phyloP scores from a whole-genome alignment of 108 stramenopile species.

The Skeletonema costatum region DNA sequence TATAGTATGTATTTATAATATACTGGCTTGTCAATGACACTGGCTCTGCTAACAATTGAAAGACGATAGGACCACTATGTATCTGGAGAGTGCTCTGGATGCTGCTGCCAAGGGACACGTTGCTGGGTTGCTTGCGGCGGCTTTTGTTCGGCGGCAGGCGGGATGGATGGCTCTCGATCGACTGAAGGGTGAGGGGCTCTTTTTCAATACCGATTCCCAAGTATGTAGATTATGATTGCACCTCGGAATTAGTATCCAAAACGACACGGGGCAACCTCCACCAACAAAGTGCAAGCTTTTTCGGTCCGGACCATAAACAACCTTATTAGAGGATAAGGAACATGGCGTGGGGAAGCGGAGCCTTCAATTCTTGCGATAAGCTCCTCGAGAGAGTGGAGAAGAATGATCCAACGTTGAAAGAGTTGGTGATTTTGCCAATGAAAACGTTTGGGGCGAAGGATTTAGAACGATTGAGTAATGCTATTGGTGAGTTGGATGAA shows the following conservation, averaged over 20 bases:
- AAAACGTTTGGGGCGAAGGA: slow-evolving; percentile 66
- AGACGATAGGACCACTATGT: not conserved
- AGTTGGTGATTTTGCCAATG: slow-evolving; percentile 69
- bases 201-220: too few relatives aligned
- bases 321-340: not conserved
- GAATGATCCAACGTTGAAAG: slow-evolving; percentile 61
- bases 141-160: too few relatives aligned
- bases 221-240: too few relatives aligned
- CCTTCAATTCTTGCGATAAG: slow-evolving; percentile 58
- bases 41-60: not conserved
- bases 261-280: not conserved
- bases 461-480: slow-evolving; percentile 49
- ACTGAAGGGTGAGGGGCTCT: too few relatives aligned
- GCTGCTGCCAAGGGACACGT: too few relatives aligned
- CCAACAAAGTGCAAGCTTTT: not conserved
- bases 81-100: too few relatives aligned
- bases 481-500: slow-evolving; percentile 34
- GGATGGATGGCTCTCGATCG: too few relatives aligned
- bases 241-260: too few relatives aligned
- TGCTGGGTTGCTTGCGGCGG: too few relatives aligned
- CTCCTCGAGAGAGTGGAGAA: slow-evolving; percentile 65
- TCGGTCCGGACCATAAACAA: too few relatives aligned
- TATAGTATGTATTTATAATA: not conserved
- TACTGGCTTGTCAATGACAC: not conserved
- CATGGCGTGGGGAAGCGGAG: slow-evolving; percentile 17